phyloP scores from a whole-genome alignment of 306 rosid species.

The Trifolium dubium region DNA sequence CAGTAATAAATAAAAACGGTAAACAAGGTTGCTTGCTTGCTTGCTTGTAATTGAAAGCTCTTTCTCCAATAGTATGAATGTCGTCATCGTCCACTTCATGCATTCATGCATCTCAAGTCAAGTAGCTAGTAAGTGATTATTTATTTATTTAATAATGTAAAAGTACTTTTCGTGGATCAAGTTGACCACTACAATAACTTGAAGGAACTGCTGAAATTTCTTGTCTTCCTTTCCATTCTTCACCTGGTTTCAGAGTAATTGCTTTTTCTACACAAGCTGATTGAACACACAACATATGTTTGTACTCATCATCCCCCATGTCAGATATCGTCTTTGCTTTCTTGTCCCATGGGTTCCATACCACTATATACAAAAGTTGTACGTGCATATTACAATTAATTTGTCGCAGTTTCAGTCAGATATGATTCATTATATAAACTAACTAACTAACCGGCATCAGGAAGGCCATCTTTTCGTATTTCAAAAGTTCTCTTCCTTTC shows the following conservation, averaged over 20 bases:
- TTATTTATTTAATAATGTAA: slow-evolving; percentile 36
- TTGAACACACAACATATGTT: slow-evolving; percentile 71
- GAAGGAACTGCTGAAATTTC: slow-evolving; percentile 73
- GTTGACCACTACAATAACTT: slow-evolving; percentile 80
- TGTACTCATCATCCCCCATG: slow-evolving; percentile 69
- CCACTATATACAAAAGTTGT: slow-evolving; percentile 57
- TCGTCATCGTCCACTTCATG: no score
- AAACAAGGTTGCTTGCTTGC: no score
- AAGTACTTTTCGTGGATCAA: slow-evolving; percentile 62
- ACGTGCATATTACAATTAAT: no score
- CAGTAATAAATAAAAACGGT: no score
- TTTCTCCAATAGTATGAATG: no score
- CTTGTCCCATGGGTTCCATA: slow-evolving; percentile 94
- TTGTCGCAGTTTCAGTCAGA: no score
- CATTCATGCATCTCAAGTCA: not conserved
- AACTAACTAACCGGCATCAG: slow-evolving; percentile 73
- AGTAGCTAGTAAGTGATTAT: slow-evolving; percentile 31
- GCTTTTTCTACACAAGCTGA: slow-evolving; percentile 71
- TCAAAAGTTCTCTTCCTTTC: slow-evolving; percentile 80
- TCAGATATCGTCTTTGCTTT: slow-evolving; percentile 72
- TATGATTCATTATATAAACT: no score
- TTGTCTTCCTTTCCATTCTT: slow-evolving; percentile 90
- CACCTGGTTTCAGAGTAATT: slow-evolving; percentile 75
- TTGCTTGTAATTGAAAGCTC: no score
- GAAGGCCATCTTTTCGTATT: slow-evolving; percentile 77